Evolutionary conservation across 345 rosid species (phyloP), one percentile per base, ranked within the genome.

Genomic region (Rhodamnia argentea): DNA sequence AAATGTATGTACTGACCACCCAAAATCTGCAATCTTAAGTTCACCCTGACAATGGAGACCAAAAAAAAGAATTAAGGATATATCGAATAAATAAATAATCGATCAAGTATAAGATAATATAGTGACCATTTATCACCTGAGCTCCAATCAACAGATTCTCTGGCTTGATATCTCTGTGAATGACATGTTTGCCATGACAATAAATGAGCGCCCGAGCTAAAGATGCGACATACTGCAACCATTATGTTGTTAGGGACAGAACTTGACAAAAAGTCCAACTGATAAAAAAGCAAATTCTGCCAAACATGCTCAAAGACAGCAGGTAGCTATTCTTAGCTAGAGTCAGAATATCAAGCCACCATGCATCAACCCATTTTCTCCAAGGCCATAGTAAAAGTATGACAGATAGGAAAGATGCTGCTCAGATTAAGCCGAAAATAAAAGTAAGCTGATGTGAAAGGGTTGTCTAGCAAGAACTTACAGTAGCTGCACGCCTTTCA

Each of bases 1-100:
- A 89, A 98, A 96, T 47, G 99, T 98, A 90, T 98, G 99, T 32
- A 98, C 99, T 1, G 99, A 98, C 99, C 99, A 98, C 84, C 99
- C 99, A 90, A 98, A 98, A 83, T 98, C 99, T 26, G 99, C 99
- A 89, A 98, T 98, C 93, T 98, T 98, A 62, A 96, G 98, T 89
- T 98, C 99, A 83, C 99, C 99, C 99, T 96, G 91, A 85, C 11
- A 84, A 85, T 53, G 29, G 83, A 5, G 78, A 64, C 47, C 78
- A 32, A n/a, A 87, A 2, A 2, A 40, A 23, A 52, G 59, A 74
- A 59, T 83, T 52, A 85, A n/a, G 40, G 20, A 74, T 15, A 70
- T 84, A 40, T n/a, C 16, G 32, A 32, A 57, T 42, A 50, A 52
- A 32, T 18, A 32, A 50, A 52, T 59, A 24, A 40, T 56, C 56